Evolutionary conservation across 352 stramenopile species (phyloP), one percentile per base, ranked within the genome.

Genomic region (Globisporangium recalcitrans): DNA sequence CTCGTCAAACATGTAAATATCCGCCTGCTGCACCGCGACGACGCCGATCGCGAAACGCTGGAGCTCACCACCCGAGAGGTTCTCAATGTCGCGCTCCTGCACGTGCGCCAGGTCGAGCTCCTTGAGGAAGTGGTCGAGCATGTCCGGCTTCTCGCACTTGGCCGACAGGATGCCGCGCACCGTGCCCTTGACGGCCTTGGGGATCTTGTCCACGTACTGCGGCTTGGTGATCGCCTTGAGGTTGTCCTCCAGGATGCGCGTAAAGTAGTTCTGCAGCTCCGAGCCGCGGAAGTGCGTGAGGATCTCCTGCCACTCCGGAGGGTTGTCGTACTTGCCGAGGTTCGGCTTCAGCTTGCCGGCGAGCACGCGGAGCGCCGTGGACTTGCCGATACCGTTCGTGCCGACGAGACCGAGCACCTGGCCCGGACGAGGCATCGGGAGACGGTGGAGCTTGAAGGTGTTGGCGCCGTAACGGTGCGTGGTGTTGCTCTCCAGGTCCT

Each of bases 1-100:
- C 78, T 99, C 98, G 65, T 99, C 98, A 75, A 99, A 99, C 96
- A 99, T 99, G 89, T 99, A 99, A 29, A 99, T 98, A 81, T 99
- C 97, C 26, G 89, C 89, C 36, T 96, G 82, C 67, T 98, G 93
- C 34, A 99, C 88, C 3, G 93, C 91, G 47, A 99, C 95, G 26
- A 98, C 91, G 21, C 87, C 93, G 72, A 99, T 99, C 2, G 98
- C 97, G 74, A 99, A 99, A 57, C 98, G 93, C 82, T 99, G 98
- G 46, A 99, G 82, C 78, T 99, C 98, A 36, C 98, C 98, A 75
- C 98, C 98, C 46, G 90, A 98, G 27, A 99, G 73, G 68, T 89
- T 89, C 56, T 90, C 80, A 60, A 99, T 96, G 54, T 99, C 96
- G 62, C 98, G 94, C 68, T 99, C 91, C 67, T 98, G 71, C 9